A percentile compares a stretch with the other conserved stretches of the same genome.
phyloP scores from a whole-genome alignment of 768 basidiomycete species.

The Phaffia australis region DNA sequence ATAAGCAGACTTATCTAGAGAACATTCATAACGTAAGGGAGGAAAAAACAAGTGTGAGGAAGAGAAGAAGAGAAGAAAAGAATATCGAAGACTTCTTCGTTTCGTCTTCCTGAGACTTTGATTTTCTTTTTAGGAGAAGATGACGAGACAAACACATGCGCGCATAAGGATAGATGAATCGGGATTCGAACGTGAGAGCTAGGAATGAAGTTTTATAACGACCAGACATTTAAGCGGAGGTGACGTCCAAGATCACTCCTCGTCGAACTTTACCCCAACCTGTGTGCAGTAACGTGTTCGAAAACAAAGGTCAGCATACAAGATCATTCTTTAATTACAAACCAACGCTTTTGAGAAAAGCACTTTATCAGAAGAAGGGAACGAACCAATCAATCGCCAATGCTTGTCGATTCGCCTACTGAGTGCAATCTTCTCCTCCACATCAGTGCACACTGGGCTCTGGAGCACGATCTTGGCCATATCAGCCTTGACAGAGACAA shows the following conservation, averaged over 20 bases:
- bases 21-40: too few species aligned
- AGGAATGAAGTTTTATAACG: neutral
- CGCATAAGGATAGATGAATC: too few species aligned
- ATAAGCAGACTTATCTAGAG: too few species aligned
- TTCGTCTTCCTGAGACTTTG: too few species aligned
- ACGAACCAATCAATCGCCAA: slow-evolving; percentile 80
- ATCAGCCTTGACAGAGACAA: slow-evolving; percentile 86
- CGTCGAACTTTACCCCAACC: slow-evolving; percentile 25
- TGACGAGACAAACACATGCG: too few species aligned
- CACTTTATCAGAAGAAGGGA: neutral
- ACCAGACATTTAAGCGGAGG: neutral
- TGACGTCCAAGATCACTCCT: slow-evolving; percentile 22
- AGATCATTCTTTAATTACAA: neutral
- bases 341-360: neutral
- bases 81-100: too few species aligned
- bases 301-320: neutral
- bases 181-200: too few species aligned
- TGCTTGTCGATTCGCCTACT: slow-evolving; percentile 94
- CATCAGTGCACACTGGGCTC: slow-evolving; percentile 87
- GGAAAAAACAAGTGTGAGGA: too few species aligned
- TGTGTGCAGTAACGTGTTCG: neutral
- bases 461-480: slow-evolving; percentile 89
- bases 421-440: slow-evolving; percentile 94
- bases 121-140: too few species aligned
- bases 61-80: too few species aligned